Percentiles rank a stretch among this genome's conserved stretches.
phyloP scores from a whole-genome alignment of 805 yeast species.

The Teunomyces gatunensis region DNA sequence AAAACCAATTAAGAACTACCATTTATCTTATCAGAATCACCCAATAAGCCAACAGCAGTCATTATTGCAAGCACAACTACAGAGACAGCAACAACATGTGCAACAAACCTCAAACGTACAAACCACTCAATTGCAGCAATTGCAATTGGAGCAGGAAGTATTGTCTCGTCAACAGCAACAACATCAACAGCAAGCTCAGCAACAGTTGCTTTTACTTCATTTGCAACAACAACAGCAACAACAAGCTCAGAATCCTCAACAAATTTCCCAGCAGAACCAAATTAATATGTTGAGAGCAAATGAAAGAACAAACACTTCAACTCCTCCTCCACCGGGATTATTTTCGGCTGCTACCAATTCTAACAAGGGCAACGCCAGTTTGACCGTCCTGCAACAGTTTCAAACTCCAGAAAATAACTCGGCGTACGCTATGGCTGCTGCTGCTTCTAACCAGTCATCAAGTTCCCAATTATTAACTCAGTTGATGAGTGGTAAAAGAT shows the following conservation, averaged over 20 bases:
- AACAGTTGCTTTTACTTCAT: constrained; percentile 17
- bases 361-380: constrained; percentile 10
- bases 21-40: constrained; percentile 45
- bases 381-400: constrained; percentile 1
- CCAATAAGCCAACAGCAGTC: constrained; percentile 36
- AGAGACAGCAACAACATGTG: constrained; percentile 20
- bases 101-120: constrained; percentile 18
- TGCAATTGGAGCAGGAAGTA: constrained; percentile 26
- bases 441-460: constrained; percentile 39
- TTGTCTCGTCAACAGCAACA: constrained; percentile 12
- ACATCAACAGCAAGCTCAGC: constrained; percentile 34
- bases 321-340: constrained; percentile 78
- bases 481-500: constrained; percentile 74
- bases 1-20: constrained; percentile 43
- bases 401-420: constrained; percentile 8
- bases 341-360: constrained; percentile 30
- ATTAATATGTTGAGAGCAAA: constrained; percentile 26
- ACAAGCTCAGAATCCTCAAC: constrained; percentile 19
- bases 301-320: constrained; percentile 40
- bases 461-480: constrained; percentile 82
- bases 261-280: constrained; percentile 22
- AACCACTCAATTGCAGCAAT: constrained; percentile 26
- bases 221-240: constrained; percentile 18
- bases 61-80: constrained; percentile 29
- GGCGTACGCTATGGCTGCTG: constrained; percentile 10